Evolutionary conservation across 2,329 filamentous ascomycete genomes (phyloP).

Genomic region (Hypoxylon sp.): DNA sequence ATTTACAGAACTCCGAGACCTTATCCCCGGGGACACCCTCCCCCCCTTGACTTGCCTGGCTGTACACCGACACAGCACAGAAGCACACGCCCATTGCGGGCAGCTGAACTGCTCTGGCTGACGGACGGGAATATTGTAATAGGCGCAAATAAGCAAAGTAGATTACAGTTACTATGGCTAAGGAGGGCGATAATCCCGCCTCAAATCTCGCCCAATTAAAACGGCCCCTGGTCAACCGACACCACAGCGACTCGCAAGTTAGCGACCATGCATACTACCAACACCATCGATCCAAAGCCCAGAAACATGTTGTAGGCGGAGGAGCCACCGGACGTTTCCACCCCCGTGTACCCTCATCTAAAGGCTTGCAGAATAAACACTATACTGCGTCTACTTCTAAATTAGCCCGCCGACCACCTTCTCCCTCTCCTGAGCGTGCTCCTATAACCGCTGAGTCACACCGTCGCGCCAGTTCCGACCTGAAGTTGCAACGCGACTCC

Average conservation of each 20-base stretch:
- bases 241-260: slow-evolving; percentile 50
- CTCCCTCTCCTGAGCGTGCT: slow-evolving; percentile 53
- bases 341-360: slow-evolving; percentile 61
- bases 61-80: slow-evolving; percentile 34
- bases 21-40: slow-evolving; percentile 35
- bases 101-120: slow-evolving; percentile 35
- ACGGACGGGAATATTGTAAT: slow-evolving; percentile 25
- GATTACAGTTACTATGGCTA: slow-evolving; percentile 47
- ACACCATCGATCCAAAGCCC: slow-evolving; percentile 47
- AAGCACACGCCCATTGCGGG: slow-evolving; percentile 30
- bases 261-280: slow-evolving; percentile 46
- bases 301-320: slow-evolving; percentile 57
- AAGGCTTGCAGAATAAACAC: slow-evolving; percentile 60
- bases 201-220: slow-evolving; percentile 63
- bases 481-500: slow-evolving; percentile 57
- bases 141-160: slow-evolving; percentile 33
- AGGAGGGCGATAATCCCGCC: slow-evolving; percentile 58
- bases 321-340: slow-evolving; percentile 55
- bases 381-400: slow-evolving; percentile 49
- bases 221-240: slow-evolving; percentile 52
- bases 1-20: slow-evolving; percentile 25
- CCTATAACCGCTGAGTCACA: slow-evolving; percentile 50
- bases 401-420: slow-evolving; percentile 55
- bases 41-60: slow-evolving; percentile 18
- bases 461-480: slow-evolving; percentile 60